These are phyloP conservation scores for Dioscorea alata DNA, from an alignment of 106 monocot genomes.

Conservation along the genomic window DNA sequence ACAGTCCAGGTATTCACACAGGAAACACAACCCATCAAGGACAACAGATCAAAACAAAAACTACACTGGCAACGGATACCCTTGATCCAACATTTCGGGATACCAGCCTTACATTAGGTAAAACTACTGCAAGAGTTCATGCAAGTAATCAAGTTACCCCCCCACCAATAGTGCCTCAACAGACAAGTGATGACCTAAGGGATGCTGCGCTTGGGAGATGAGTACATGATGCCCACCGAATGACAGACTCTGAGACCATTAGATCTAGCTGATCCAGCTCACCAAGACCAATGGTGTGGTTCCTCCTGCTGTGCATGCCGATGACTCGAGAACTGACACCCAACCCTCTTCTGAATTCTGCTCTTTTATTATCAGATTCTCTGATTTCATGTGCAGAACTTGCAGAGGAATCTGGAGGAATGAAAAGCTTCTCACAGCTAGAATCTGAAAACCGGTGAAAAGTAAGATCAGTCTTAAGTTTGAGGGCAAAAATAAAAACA, in stretches of 20 bases:
- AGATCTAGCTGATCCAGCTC: slow-evolving; percentile 68
- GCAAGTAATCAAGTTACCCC: not conserved
- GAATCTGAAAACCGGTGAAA: slow-evolving; percentile 15
- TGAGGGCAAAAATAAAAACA: not conserved
- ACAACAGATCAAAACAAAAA: no score
- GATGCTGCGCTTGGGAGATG: slow-evolving; percentile 52
- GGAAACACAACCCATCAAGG: no score
- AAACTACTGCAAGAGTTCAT: not conserved
- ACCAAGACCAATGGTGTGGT: slow-evolving; percentile 79
- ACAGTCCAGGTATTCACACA: no score
- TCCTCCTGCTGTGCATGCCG: slow-evolving; percentile 53
- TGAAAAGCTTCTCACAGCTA: slow-evolving; percentile 20
- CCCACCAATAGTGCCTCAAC: slow-evolving; percentile 20
- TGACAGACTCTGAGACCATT: slow-evolving; percentile 66
- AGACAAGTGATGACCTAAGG: slow-evolving; percentile 70
- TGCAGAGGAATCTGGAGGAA: not conserved
- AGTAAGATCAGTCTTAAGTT: slow-evolving; percentile 1
- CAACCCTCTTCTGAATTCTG: slow-evolving; percentile 15
- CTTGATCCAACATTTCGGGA: no score
- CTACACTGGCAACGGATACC: no score
- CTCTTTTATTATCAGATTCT: slow-evolving; percentile 13
- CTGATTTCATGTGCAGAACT: not conserved
- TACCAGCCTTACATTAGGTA: no score
- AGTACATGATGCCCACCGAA: slow-evolving; percentile 85
- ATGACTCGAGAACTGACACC: slow-evolving; percentile 16